A percentile compares a stretch with the other conserved stretches of the same genome.
Conservation (phyloP, 148 eudicot genomes). For the Spergularia marina region DNA sequence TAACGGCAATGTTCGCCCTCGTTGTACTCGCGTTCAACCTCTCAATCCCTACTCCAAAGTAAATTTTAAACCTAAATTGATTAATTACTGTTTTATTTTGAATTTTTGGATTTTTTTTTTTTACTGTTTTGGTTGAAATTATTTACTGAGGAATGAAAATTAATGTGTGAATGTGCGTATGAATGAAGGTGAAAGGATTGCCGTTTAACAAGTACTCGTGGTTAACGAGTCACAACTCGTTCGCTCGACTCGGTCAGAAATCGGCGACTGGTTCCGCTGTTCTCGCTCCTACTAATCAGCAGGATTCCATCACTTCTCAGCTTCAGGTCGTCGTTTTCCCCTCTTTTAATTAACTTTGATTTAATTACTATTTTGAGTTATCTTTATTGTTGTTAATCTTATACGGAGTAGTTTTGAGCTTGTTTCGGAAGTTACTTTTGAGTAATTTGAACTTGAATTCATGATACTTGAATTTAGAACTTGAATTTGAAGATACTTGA, state of each 20-base stretch:
- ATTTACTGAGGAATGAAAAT: not conserved
- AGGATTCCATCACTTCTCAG: constrained; percentile 78
- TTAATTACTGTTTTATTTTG: not conserved
- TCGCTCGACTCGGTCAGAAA: constrained; percentile 61
- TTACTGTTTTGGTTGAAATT: not conserved
- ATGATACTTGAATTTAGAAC: not conserved
- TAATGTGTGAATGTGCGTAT: not conserved
- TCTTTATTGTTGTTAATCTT: not conserved
- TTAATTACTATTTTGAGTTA: not conserved
- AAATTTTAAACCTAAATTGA: not conserved
- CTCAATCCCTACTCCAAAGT: constrained; percentile 63
- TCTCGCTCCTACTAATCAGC: constrained; percentile 77
- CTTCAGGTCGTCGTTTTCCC: constrained; percentile 47
- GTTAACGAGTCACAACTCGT: constrained; percentile 91
- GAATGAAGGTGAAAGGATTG: constrained; percentile 60
- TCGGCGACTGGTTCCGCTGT: constrained; percentile 66
- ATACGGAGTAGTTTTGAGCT: constrained; percentile 4
- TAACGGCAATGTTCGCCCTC: constrained; percentile 55
- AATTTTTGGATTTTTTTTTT: not conserved
- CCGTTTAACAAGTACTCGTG: constrained; percentile 86
- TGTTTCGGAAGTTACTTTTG: not conserved
- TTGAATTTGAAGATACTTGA: too few relatives aligned
- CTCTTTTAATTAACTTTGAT: not conserved
- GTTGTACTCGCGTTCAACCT: constrained; percentile 81
- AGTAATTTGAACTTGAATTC: not conserved